These are phyloP conservation scores for Pachyrhizus erosus DNA, from an alignment of 306 rosid genomes.

Conservation along the genomic window DNA sequence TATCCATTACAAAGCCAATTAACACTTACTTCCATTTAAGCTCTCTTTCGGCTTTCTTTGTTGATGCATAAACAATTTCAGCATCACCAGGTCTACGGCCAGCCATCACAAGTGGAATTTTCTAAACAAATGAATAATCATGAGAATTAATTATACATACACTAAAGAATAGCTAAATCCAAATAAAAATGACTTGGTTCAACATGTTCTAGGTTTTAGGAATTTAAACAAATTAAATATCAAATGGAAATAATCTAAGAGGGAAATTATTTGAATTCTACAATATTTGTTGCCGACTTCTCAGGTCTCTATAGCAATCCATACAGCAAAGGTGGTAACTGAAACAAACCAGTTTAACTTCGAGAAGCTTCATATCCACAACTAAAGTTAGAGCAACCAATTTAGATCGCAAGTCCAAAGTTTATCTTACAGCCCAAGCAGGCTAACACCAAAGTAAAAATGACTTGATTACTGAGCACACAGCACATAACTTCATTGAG, in stretches of 20 bases:
- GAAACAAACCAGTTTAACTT: background rate
- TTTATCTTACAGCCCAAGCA: background rate
- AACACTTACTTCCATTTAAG: constrained; percentile 93
- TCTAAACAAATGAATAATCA: constrained; percentile 51
- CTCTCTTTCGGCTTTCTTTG: constrained; percentile 84
- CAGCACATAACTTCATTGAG: background rate
- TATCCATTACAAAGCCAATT: constrained; percentile 17
- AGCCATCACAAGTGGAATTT: constrained; percentile 81
- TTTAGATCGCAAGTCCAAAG: background rate
- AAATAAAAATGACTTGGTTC: background rate
- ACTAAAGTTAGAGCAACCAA: background rate
- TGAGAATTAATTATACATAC: background rate
- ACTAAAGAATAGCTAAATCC: background rate
- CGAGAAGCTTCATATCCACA: background rate
- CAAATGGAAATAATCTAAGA: constrained; percentile 8
- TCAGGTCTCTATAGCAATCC: background rate
- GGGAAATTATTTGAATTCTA: background rate
- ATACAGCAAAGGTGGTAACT: background rate
- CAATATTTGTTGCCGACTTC: background rate
- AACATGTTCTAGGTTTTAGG: background rate
- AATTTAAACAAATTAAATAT: constrained; percentile 9
- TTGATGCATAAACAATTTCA: constrained; percentile 90
- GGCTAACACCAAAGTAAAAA: constrained; percentile 13
- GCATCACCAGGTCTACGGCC: constrained; percentile 95
- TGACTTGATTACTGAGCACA: background rate